Evolutionary conservation across 805 yeast species (phyloP), one percentile per base, ranked within the genome.

Genomic region (Teunomyces kruisii): DNA sequence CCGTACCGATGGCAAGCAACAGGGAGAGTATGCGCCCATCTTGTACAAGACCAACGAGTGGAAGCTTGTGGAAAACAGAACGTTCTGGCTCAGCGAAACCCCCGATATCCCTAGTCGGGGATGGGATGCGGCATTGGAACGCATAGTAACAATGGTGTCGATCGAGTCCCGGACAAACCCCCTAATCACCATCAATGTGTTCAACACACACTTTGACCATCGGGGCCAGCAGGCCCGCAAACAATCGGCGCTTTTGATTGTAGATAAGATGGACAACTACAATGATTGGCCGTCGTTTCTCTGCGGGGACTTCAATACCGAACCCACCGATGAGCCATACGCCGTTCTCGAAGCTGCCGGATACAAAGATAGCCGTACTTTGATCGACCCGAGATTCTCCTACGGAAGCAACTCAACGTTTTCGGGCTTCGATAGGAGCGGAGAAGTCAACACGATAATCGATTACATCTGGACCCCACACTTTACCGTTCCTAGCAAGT

Each of bases 321-420:
- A 70, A 44, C 75, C 75, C 8, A 55, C 54, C 0, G 75, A 67
- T 47, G 69, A 65, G 47, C 76, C 76, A 1, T 71, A 70, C 47
- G 53, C 52, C 30, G 65, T 75, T 2, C 61, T 79, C 30, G 52
- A 65, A 3, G 45, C 55, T 9, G 55, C 65, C 9, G 74, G 72
- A 3, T 62, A 67, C 46, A 60, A 64, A 40, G 81, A 76, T 51
- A 65, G 74, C 42, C 50, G 75, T 2, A 48, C 59, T 9, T 53
- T 64, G 40, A 59, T 58, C 10, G 59, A 59, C 32, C 35, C 53
- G 1, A 43, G 49, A 3, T 58, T 51, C 39, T 49, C 50, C 24
- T 80, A 78, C 50, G 83, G 83, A 0, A 68, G 66, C 46, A 49
- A 50, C 15, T 49, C 64, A 17, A 79, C 83, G 0, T 78, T 68